Evolutionary conservation across 202 grass and related monocot genomes (phyloP).

Genomic region (Saccharum hybrid): DNA sequence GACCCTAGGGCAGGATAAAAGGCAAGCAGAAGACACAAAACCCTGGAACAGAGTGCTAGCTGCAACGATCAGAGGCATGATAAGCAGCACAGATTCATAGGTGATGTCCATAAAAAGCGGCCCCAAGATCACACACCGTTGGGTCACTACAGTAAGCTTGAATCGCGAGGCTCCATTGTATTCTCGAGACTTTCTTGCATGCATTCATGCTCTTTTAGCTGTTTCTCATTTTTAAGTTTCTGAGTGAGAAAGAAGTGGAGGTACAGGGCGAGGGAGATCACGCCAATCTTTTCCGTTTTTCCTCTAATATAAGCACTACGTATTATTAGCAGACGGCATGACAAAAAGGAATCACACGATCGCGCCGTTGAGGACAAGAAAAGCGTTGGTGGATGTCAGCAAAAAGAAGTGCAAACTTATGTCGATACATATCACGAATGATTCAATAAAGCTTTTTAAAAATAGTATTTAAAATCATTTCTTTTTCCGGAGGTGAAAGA

Average conservation of each 20-base stretch:
- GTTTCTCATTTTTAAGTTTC: neutral
- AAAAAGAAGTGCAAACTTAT: slow-evolving; percentile 45
- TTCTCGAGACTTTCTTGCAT: slow-evolving; percentile 23
- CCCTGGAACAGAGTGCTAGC: slow-evolving; percentile 38
- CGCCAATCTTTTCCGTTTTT: neutral
- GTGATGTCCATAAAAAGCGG: slow-evolving; percentile 16
- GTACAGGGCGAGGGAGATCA: slow-evolving; percentile 29
- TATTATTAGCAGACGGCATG: slow-evolving; percentile 11
- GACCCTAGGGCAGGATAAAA: slow-evolving; percentile 29
- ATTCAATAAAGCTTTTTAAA: slow-evolving; percentile 28
- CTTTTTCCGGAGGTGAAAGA: slow-evolving; percentile 21
- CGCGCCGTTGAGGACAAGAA: slow-evolving; percentile 41
- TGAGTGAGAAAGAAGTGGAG: slow-evolving; percentile 7
- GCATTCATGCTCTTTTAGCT: neutral
- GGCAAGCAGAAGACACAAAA: slow-evolving; percentile 36
- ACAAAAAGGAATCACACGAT: slow-evolving; percentile 52
- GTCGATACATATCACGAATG: slow-evolving; percentile 26
- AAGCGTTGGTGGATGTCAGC: slow-evolving; percentile 38
- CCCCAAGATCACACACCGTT: slow-evolving; percentile 36
- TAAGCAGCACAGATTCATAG: slow-evolving; percentile 41
- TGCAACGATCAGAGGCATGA: slow-evolving; percentile 45
- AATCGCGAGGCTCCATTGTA: slow-evolving; percentile 1
- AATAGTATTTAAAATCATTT: slow-evolving; percentile 15
- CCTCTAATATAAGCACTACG: neutral
- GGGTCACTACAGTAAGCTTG: slow-evolving; percentile 29